Base-by-base conservation (phyloP, 371 early-diverging fungal species). In the Apophysomyces trapeziformis region DNA sequence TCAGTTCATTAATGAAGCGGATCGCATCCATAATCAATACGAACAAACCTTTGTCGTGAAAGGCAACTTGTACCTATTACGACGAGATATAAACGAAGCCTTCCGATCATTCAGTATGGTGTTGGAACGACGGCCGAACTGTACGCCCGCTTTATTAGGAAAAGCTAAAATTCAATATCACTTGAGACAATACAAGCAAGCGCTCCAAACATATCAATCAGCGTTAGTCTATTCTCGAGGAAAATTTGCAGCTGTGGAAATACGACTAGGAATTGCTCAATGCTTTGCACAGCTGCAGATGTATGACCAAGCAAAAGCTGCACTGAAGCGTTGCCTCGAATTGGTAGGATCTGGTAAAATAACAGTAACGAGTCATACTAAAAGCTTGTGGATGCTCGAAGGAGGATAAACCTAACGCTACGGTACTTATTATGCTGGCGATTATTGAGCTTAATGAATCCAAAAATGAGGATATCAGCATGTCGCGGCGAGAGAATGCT, bases 231-330 rank as follows among this genome's bases (percentile, higher is more conserved):
- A 70, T 64, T 87, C 65, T 39, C 76, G 58, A 87, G 91, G 18
- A 71, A 82, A 57, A 11, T 63, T 63, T 68, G 85, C 71, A 46
- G 77, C 64, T 41, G 73, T 74, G 0, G 94, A 96, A 64, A 87
- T 91, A 45, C 89, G 96, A 14, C 69, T 95, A n/a, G 90, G 93
- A 18, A 93, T 97, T 68, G 96, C 94, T 4, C 79, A 93, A 57
- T 96, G 96, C 68, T 94, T 89, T 78, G 83, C 88, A 60, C 87
- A 87, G 56, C 82, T 96, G 13, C 89, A 89, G 2, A 91, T 91
- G 87, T 45, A 68, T 8, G 75, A 74, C 1, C 82, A 90, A 57
- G 95, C 98, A 2, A 81, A 86, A 35, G 65, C 66, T 16, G 93
- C 95, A 0, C 89, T 96, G 67, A 78, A 83, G 57, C 82, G 94